phyloP scores from a whole-genome alignment of 345 rosid species.

The Pistacia vera region DNA sequence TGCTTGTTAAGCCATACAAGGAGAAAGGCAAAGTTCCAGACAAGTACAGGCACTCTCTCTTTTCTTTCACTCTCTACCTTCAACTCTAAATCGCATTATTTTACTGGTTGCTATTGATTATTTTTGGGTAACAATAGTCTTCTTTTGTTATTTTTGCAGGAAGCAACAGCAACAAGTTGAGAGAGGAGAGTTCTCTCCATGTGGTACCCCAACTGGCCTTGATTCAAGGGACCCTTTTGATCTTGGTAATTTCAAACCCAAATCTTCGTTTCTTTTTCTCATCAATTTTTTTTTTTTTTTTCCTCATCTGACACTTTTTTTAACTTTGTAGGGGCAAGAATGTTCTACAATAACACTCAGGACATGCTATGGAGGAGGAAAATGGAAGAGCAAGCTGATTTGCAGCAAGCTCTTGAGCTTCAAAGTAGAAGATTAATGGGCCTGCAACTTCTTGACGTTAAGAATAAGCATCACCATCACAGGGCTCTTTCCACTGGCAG shows the following conservation, averaged over 20 bases:
- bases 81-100: background rate
- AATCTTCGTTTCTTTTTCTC: too few species aligned
- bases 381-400: slow-evolving; percentile 71
- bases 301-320: background rate
- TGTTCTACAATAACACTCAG: slow-evolving; percentile 57
- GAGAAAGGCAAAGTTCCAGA: slow-evolving; percentile 96
- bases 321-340: slow-evolving; percentile 53
- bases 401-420: slow-evolving; percentile 74
- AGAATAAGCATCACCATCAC: slow-evolving; percentile 66
- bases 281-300: too few species aligned
- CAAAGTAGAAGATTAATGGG: slow-evolving; percentile 79
- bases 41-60: slow-evolving; percentile 65
- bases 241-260: slow-evolving; percentile 37
- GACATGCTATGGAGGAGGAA: slow-evolving; percentile 77
- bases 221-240: slow-evolving; percentile 76
- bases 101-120: too few species aligned
- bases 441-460: slow-evolving; percentile 80
- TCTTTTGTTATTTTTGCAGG: slow-evolving; percentile 30
- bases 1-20: slow-evolving; percentile 93
- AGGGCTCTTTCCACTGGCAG: slow-evolving; percentile 67
- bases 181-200: slow-evolving; percentile 63
- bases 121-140: too few species aligned
- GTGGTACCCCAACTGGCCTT: slow-evolving; percentile 72
- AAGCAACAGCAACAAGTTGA: slow-evolving; percentile 55
- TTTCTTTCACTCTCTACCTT: background rate